Evolutionary conservation across 2,329 filamentous ascomycete genomes (phyloP).

Genomic region (Echinosphaeria canescens): DNA sequence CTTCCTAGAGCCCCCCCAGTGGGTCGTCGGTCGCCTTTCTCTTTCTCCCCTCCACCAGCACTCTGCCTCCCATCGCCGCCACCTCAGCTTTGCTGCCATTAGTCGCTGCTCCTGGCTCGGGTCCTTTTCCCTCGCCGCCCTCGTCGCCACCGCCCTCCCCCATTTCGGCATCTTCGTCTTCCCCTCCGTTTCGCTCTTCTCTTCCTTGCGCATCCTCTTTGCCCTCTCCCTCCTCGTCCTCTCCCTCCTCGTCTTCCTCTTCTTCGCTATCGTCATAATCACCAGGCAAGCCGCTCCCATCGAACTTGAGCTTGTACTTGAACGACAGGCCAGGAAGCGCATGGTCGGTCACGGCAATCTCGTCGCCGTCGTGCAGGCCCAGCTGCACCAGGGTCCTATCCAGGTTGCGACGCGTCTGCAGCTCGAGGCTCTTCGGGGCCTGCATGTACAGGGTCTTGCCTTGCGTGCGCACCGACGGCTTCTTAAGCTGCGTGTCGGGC

Average conservation of each 20-base stretch:
- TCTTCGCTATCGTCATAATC: too few species aligned
- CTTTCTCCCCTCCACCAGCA: too few species aligned
- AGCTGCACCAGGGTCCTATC: slow-evolving; percentile 57
- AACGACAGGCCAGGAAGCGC: slow-evolving; percentile 58
- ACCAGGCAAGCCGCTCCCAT: too few species aligned
- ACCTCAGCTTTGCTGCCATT: too few species aligned
- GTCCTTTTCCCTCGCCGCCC: too few species aligned
- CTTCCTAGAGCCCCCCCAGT: too few species aligned
- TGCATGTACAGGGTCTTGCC: slow-evolving; percentile 83
- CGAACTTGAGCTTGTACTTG: slow-evolving; percentile 29
- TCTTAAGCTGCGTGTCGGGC: slow-evolving; percentile 84
- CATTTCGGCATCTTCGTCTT: too few species aligned
- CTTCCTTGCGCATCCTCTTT: neutral
- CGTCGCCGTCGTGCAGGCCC: slow-evolving; percentile 53
- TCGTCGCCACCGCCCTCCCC: too few species aligned
- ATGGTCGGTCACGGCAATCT: slow-evolving; percentile 84
- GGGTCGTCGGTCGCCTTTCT: too few species aligned
- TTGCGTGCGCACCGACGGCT: slow-evolving; percentile 62
- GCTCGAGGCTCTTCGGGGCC: slow-evolving; percentile 58
- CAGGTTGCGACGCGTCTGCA: slow-evolving; percentile 68
- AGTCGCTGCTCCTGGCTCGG: too few species aligned
- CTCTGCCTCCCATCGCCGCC: too few species aligned
- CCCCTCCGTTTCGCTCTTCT: neutral
- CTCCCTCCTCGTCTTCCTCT: too few species aligned
- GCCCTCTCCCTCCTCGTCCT: slow-evolving; percentile 1